Percentiles rank a stretch among this genome's conserved stretches.
Evolutionary conservation across 2,329 filamentous ascomycete species (phyloP).

Genomic region (Trichoderma sp.): DNA sequence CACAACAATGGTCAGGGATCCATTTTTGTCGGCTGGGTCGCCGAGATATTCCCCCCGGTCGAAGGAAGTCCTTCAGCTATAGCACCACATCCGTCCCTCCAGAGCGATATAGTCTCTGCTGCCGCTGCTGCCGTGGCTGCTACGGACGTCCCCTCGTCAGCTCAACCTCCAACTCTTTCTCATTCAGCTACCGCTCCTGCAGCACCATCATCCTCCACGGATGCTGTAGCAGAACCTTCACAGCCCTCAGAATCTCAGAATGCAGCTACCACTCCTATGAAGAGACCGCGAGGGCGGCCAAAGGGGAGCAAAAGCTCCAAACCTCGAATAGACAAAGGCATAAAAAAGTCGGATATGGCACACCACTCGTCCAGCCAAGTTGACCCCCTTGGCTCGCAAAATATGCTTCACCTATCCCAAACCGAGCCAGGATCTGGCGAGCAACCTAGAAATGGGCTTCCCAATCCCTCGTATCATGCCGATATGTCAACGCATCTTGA

Average conservation of each 20-base stretch:
- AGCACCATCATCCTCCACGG: neutral
- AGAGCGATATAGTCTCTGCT: neutral
- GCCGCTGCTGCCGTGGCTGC: neutral
- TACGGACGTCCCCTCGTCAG: neutral
- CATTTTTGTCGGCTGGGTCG: slow-evolving; percentile 59
- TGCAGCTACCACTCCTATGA: slow-evolving; percentile 27
- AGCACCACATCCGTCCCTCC: slow-evolving; percentile 7
- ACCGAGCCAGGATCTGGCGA: neutral
- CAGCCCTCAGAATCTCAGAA: neutral
- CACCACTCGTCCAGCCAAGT: neutral
- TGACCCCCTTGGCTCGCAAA: slow-evolving; percentile 1
- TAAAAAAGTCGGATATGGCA: slow-evolving; percentile 41
- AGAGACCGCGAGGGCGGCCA: slow-evolving; percentile 51
- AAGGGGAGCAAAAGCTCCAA: slow-evolving; percentile 50
- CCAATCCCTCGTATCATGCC: neutral
- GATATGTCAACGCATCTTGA: slow-evolving; percentile 8
- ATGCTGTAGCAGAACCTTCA: neutral
- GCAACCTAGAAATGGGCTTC: neutral
- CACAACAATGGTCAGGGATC: slow-evolving; percentile 56
- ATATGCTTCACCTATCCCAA: neutral
- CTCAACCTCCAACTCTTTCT: neutral
- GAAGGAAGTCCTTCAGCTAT: slow-evolving; percentile 20
- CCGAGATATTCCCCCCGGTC: slow-evolving; percentile 58
- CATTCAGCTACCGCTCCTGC: neutral
- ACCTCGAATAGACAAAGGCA: slow-evolving; percentile 47